Conservation (phyloP, 805 yeast genomes). For the Zygotorulaspora chibaensis region DNA sequence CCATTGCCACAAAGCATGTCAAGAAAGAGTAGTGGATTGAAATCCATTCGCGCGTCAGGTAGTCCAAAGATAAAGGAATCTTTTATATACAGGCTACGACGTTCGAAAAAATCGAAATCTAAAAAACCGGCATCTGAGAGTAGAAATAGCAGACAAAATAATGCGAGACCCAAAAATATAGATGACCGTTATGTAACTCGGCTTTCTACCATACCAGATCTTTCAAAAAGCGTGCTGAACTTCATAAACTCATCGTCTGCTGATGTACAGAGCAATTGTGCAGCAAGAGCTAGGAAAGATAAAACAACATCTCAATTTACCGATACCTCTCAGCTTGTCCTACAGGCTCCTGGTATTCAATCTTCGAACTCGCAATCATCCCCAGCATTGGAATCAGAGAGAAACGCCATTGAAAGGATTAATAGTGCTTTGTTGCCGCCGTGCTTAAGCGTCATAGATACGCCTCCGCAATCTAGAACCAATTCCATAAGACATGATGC, state of each 20-base stretch:
- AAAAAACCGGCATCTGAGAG: background rate
- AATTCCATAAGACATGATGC: background rate
- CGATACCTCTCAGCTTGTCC: slow-evolving; percentile 8
- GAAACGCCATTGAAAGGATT: slow-evolving; percentile 29
- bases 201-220: slow-evolving; percentile 31
- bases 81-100: slow-evolving; percentile 3
- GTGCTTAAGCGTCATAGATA: slow-evolving; percentile 14
- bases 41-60: slow-evolving; percentile 3
- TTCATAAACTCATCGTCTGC: slow-evolving; percentile 11
- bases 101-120: slow-evolving; percentile 1
- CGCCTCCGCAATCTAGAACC: slow-evolving; percentile 5
- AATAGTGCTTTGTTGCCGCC: slow-evolving; percentile 34
- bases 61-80: slow-evolving; percentile 6
- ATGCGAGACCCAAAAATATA: slow-evolving; percentile 4
- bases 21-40: slow-evolving; percentile 7
- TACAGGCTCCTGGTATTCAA: slow-evolving; percentile 6
- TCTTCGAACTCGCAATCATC: slow-evolving; percentile 2
- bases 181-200: slow-evolving; percentile 24
- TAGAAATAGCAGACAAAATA: background rate
- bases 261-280: slow-evolving; percentile 2
- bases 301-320: slow-evolving; percentile 1
- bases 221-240: slow-evolving; percentile 25
- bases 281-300: background rate
- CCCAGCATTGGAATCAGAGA: slow-evolving; percentile 25
- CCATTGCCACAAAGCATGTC: slow-evolving; percentile 3